These are phyloP conservation scores for Sinapis alba DNA, from an alignment of 441 rosid genomes.

Conservation along the genomic window DNA sequence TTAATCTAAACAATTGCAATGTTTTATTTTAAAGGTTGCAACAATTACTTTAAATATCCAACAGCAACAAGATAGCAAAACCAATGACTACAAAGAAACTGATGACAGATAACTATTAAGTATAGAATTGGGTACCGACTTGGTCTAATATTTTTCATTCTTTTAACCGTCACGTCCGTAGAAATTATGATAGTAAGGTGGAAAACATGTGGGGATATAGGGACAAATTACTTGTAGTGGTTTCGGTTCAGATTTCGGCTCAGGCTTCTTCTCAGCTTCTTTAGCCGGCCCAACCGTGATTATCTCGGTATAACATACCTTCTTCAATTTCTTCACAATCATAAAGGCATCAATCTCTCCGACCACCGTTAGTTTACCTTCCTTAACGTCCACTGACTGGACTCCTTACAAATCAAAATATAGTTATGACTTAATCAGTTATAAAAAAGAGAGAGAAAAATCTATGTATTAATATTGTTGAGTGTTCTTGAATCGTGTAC, in stretches of 20 bases:
- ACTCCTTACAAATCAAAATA: slow-evolving; percentile 47
- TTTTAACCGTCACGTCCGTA: slow-evolving; percentile 1
- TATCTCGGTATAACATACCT: slow-evolving; percentile 52
- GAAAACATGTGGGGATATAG: background rate
- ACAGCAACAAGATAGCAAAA: background rate
- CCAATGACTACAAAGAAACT: background rate
- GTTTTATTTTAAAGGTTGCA: too few relatives aligned
- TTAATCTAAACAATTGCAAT: too few relatives aligned
- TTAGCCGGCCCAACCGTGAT: slow-evolving; percentile 70
- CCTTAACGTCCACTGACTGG: slow-evolving; percentile 60
- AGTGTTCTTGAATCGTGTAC: slow-evolving; percentile 31
- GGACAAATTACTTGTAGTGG: background rate
- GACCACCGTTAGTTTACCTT: slow-evolving; percentile 60
- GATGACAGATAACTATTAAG: background rate
- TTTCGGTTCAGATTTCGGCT: slow-evolving; percentile 3
- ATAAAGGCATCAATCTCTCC: slow-evolving; percentile 56
- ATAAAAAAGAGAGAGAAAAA: too few relatives aligned
- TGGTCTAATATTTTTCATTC: background rate
- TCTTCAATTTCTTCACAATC: slow-evolving; percentile 57
- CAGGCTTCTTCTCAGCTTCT: slow-evolving; percentile 56
- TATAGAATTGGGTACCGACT: background rate
- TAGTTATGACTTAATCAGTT: background rate
- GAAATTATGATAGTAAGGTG: slow-evolving; percentile 7
- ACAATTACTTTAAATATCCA: too few relatives aligned
- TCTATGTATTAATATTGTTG: background rate